Conservation (phyloP, 495 filamentous ascomycete genomes). For the Monascus purpureus region DNA sequence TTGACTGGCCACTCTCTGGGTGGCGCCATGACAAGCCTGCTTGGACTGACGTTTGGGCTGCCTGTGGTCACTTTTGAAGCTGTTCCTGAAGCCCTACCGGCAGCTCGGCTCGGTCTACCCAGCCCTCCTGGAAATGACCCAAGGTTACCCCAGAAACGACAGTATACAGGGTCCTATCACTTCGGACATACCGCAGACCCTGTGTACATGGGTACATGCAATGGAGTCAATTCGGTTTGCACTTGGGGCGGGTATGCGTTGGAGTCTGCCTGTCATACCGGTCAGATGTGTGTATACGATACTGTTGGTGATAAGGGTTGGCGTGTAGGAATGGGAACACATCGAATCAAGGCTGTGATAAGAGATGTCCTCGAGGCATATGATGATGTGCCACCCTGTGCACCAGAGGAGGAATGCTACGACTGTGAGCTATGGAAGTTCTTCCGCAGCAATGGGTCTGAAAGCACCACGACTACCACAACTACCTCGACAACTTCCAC, state of each 20-base stretch:
- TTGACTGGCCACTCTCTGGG: slow-evolving; percentile 81
- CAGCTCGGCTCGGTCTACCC: slow-evolving; percentile 72
- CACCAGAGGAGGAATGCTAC: slow-evolving; percentile 57
- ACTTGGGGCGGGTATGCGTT: slow-evolving; percentile 90
- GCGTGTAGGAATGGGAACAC: slow-evolving; percentile 72
- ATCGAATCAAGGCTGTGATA: slow-evolving; percentile 76
- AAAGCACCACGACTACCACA: slow-evolving; percentile 50
- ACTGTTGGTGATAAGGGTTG: slow-evolving; percentile 81
- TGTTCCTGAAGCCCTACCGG: slow-evolving; percentile 76
- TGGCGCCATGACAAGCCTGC: slow-evolving; percentile 67
- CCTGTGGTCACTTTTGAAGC: slow-evolving; percentile 85
- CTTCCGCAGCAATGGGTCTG: slow-evolving; percentile 76
- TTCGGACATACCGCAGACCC: slow-evolving; percentile 95
- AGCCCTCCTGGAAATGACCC: slow-evolving; percentile 65
- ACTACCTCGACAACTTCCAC: slow-evolving; percentile 39
- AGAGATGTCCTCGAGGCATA: slow-evolving; percentile 73
- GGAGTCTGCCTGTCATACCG: slow-evolving; percentile 83
- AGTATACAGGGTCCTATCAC: slow-evolving; percentile 71
- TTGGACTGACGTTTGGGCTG: slow-evolving; percentile 81
- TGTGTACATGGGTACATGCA: slow-evolving; percentile 87
- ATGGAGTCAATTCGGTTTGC: slow-evolving; percentile 73
- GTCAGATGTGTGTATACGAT: slow-evolving; percentile 78
- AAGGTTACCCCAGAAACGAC: slow-evolving; percentile 50
- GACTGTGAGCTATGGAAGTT: slow-evolving; percentile 94
- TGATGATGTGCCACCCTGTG: slow-evolving; percentile 62